Conservation (phyloP, 2,329 filamentous ascomycete species). For the Ophiostoma piceae region DNA sequence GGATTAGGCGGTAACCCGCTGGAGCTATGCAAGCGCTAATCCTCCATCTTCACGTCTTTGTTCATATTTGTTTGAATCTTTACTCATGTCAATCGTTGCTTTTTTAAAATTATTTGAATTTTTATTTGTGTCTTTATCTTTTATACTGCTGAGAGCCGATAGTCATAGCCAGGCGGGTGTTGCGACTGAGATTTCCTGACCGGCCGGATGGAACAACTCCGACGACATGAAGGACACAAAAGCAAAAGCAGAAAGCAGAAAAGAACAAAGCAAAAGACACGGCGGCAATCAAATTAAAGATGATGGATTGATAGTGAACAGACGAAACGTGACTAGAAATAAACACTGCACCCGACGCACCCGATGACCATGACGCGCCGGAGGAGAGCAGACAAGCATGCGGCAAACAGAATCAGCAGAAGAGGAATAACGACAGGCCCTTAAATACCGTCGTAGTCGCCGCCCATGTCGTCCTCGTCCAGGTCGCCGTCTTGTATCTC, state of each 20-base stretch:
- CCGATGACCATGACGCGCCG: background rate
- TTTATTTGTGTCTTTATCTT: too few species aligned
- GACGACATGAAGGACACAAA: background rate
- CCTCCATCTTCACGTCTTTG: background rate
- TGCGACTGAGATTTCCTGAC: background rate
- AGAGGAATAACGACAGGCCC: background rate
- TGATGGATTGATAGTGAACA: background rate
- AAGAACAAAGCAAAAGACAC: background rate
- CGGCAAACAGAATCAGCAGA: background rate
- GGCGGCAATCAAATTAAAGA: background rate
- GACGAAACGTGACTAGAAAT: background rate
- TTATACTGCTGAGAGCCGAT: too few species aligned
- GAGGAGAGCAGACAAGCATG: background rate
- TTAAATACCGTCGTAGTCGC: conserved; percentile 94
- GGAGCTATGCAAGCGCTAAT: background rate
- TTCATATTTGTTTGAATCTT: background rate
- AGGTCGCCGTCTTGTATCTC: conserved; percentile 97
- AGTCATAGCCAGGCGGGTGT: too few species aligned
- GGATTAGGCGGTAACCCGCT: background rate
- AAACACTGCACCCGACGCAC: background rate
- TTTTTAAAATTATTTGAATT: too few species aligned
- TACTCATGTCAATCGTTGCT: background rate
- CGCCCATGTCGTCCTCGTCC: conserved; percentile 92
- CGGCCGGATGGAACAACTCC: background rate
- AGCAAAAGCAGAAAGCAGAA: background rate